Base-by-base conservation (phyloP, 1,139 yeast genomes). In the Hyphopichia khmerensis region DNA sequence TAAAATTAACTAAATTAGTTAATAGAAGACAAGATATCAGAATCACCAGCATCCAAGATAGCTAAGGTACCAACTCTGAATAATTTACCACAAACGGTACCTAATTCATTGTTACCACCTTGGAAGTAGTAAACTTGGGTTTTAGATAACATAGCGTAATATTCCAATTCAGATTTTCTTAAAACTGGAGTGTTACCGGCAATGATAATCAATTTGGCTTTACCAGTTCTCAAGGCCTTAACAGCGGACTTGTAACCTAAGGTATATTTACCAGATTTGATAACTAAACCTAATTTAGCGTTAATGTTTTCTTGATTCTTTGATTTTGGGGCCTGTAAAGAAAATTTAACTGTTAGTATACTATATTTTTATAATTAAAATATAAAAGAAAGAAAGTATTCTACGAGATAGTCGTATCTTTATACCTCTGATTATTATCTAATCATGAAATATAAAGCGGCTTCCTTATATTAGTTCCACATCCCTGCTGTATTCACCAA, bases 111-210 rank as follows among this genome's bases (percentile, higher is more conserved):
- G 97, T 91, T 91, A 78, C 97, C 96, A 82, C 98, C 99, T 79
- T 87, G 95, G 96, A 91, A 93, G 85, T 83, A 84, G 95, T 91
- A 93, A 66, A 93, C 96, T 71, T 83, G 84, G 73, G 97, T 89
- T 89, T 91, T 93, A 73, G 99, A 88, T 77, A 93, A 87, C 99
- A 93, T 93, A 69, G 99, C 98, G 91, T 95, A 95, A 87, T 93
- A 93, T 85, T 95, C 99, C 77, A 93, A 86, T 84, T 93, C 99
- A 62, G 98, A 90, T 84, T 93, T 93, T 86, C 99, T 91, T 77
- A 93, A 88, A 69, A 93, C 96, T 80, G 99, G 99, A 69, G 99
- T 91, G 95, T 93, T 93, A 75, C 96, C 96, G 65, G 99, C 96
- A 69, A 93, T 84, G 81, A 93, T 86, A 72, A 93, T 82, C 77